Base-by-base conservation (phyloP, 805 yeast species). In the Lipomyces kockii region DNA sequence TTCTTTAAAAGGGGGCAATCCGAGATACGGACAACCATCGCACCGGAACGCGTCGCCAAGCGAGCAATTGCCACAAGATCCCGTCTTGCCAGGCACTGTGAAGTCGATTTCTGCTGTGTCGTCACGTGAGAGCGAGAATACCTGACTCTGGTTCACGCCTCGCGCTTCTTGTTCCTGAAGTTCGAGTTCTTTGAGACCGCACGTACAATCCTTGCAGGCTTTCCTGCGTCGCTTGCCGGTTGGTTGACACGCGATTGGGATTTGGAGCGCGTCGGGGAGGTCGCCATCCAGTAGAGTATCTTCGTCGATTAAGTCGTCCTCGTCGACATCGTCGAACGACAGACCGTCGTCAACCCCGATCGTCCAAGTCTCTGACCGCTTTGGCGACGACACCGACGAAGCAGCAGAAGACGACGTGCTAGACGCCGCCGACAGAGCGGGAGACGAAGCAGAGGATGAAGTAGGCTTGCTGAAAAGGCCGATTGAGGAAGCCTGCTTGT, bases 1-100 rank as follows among this genome's bases (percentile, higher is more conserved):
- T 0, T 98, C 99, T 80, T 92, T 92, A 84, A 95, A 95, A 2
- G 99, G 98, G 17, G 99, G 99, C 58, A 95, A 82, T 0, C 99
- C 99, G 72, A 95, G 81, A 79, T 89, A 95, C 52, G 99, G 99
- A 80, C 99, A 95, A 1, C 98, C 98, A 73, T 93, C 97, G 78
- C 99, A 95, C 76, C 99, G 84, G 81, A 95, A 95, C 0, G 99
- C 99, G 78, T 95, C 99, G 56, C 99, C 99, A 60, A 95, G 83
- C 0, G 98, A 88, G 80, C 99, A 95, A 11, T 97, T 91, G 32
- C 97, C 97, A 81, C 99, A 95, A 2, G 98, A 97, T 2, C 79
- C 81, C 12, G 97, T 89, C 75, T 94, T 94, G 53, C 98, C 98
- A 71, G 93, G 92, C n/a, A 93, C 87, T 0, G 99, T 94, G 80